phyloP scores from a whole-genome alignment of 1,284 basidiomycete species.

The Irpex rosettiformis region DNA sequence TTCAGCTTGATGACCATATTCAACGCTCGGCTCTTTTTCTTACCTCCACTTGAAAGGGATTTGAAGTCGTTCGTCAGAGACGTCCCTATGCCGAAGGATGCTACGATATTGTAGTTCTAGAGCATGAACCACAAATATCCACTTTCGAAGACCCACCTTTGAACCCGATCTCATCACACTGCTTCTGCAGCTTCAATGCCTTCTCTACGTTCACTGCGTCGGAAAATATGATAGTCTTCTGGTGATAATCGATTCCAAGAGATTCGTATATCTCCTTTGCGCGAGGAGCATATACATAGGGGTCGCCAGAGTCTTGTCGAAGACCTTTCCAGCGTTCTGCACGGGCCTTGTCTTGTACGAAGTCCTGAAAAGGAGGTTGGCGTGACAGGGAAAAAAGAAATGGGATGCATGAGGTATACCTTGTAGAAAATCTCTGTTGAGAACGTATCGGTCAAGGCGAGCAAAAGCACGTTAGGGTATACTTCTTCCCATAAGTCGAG shows the following conservation, averaged over 20 bases:
- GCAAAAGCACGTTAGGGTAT: conserved; percentile 56
- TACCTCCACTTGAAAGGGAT: conserved; percentile 49
- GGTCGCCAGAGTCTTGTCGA: conserved; percentile 92
- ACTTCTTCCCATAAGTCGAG: conserved; percentile 83
- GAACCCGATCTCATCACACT: conserved; percentile 74
- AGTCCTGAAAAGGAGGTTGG: conserved; percentile 49
- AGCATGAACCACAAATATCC: no score
- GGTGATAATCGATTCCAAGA: conserved; percentile 59
- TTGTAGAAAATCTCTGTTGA: conserved; percentile 82
- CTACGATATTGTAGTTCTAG: no score
- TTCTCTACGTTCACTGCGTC: conserved; percentile 76
- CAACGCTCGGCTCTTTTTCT: conserved; percentile 71
- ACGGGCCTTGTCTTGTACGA: conserved; percentile 54
- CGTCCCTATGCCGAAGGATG: conserved; percentile 90
- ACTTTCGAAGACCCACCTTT: no score
- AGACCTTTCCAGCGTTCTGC: conserved; percentile 76
- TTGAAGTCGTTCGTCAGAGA: conserved; percentile 87
- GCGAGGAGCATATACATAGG: conserved; percentile 69
- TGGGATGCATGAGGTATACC: conserved; percentile 32
- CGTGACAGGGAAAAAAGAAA: not conserved
- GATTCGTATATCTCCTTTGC: conserved; percentile 70
- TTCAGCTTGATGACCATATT: conserved; percentile 94
- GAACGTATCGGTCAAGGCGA: conserved; percentile 92
- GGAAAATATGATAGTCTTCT: conserved; percentile 77
- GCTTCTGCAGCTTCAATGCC: conserved; percentile 65